Base-by-base conservation (phyloP, 1,284 basidiomycete species). In the Tylopilus orsonianus region DNA sequence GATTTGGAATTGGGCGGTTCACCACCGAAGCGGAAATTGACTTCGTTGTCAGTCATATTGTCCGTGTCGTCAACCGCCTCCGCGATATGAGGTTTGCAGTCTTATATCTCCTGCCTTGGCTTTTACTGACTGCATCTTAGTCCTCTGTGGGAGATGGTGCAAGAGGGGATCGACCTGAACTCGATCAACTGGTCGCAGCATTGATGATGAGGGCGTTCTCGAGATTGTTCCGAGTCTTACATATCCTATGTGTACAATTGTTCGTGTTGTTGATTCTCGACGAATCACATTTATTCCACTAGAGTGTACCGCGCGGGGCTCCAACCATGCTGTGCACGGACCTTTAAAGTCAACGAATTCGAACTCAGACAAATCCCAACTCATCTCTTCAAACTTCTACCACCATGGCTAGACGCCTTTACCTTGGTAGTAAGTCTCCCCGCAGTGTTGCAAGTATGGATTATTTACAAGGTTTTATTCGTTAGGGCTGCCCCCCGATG, bases 11-110 rank as follows among this genome's bases (percentile, higher is more conserved):
- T 56, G 97, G 97, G 30, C 85, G 97, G 24, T 99, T 99, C 73
- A 99, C 97, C 6, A 99, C 97, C 3, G 93, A 97, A 68, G 91
- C 87, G 14, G 97, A 99, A 72, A 80, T 99, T 50, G 97, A 99
- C 70, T 94, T 92, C 60, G 96, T 99, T 24, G 80, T 94, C 27
- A 80, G 85, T 58, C 90, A 94, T 67, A 95, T 99, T 46, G 83
- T 96, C 29, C 75, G 78, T 30, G 92, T 92, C 9, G 97, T 99
- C 30, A 79, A 78, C 50, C 76, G 74, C 56, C 69, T 91, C 59
- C 77, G 87, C 39, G 87, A 87, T 47, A 90, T 84, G 84, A 83
- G 76, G 75, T 70, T 27, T 2, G 65, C 27, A n/a, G 18, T 33
- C 35, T 33, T 36, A 34, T 27, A 6, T n/a, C 53, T 45, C 16